phyloP scores from a whole-genome alignment of 495 filamentous ascomycete genomes.

The Penicillium longicatenatum region DNA sequence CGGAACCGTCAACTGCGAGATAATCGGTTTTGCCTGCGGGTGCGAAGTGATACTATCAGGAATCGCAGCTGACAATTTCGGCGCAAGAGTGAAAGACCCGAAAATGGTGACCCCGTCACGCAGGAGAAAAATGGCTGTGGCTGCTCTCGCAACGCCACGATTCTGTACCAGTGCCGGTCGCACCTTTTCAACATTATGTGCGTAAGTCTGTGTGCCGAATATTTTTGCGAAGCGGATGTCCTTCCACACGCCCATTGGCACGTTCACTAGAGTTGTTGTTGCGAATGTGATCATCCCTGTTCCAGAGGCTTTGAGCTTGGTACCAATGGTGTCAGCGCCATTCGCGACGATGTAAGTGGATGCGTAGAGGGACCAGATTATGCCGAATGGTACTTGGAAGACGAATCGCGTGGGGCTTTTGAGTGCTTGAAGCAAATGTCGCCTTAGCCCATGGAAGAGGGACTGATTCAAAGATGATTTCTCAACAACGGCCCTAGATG shows the following conservation, averaged over 20 bases:
- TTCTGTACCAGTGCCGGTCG: conserved; percentile 12
- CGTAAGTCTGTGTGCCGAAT: conserved; percentile 22
- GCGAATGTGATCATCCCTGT: conserved; percentile 29
- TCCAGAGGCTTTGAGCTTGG: conserved; percentile 18
- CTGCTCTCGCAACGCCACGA: conserved; percentile 19
- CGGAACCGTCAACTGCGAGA: conserved; percentile 37
- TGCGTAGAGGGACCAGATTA: conserved; percentile 36
- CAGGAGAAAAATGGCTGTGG: conserved; percentile 54
- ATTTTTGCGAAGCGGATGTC: conserved; percentile 38
- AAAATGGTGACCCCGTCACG: conserved; percentile 42
- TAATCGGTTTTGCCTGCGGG: conserved; percentile 29
- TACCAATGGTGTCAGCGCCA: conserved; percentile 30
- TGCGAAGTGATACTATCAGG: conserved; percentile 27
- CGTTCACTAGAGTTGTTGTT: conserved; percentile 33
- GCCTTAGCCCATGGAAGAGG: conserved; percentile 29
- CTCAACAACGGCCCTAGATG: conserved; percentile 31
- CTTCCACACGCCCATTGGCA: conserved; percentile 40
- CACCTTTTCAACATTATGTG: conserved; percentile 10
- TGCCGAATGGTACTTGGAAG: conserved; percentile 27
- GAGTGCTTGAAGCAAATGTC: conserved; percentile 25
- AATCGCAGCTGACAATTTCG: conserved; percentile 23
- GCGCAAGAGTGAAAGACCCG: conserved; percentile 39
- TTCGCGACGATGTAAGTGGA: conserved; percentile 40
- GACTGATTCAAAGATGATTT: conserved; percentile 29
- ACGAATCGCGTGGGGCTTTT: conserved; percentile 24